Evolutionary conservation across 768 basidiomycete species (phyloP).

Genomic region (Tubosaeta brunneosetosa): DNA sequence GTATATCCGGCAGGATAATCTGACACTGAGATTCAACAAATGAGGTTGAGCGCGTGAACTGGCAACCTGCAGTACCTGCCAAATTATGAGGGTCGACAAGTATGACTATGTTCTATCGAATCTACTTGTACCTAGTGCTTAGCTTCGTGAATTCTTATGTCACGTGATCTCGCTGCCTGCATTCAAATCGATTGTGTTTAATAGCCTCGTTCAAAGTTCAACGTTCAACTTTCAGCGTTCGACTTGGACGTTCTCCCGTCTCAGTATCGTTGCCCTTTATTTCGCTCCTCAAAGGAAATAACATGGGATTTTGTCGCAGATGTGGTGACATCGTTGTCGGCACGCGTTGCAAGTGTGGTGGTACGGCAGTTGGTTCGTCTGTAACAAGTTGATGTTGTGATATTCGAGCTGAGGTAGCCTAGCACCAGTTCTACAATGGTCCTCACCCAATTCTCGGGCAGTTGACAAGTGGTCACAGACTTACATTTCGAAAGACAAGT

Average conservation of each 20-base stretch:
- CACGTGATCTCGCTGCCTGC: conserved; percentile 17
- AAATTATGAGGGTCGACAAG: conserved; percentile 20
- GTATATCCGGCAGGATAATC: not conserved
- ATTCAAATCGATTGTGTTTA: too few species aligned
- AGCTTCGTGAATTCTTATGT: not conserved
- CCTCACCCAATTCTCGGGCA: conserved; percentile 36
- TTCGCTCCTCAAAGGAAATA: not conserved
- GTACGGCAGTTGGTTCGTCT: conserved; percentile 67
- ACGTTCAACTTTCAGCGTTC: not conserved
- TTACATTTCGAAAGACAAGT: conserved; percentile 55
- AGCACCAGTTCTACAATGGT: conserved; percentile 72
- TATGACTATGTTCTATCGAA: not conserved
- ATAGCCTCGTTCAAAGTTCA: not conserved
- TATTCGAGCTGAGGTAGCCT: conserved; percentile 13
- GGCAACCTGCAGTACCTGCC: conserved; percentile 42
- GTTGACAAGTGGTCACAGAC: conserved; percentile 79
- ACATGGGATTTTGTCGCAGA: conserved; percentile 81
- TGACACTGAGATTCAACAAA: conserved; percentile 2
- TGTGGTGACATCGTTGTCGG: conserved; percentile 79
- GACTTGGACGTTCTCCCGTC: not conserved
- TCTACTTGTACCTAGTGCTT: too few species aligned
- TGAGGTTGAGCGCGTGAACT: conserved; percentile 63
- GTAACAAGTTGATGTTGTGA: conserved; percentile 2
- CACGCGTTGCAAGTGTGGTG: conserved; percentile 75
- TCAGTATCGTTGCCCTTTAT: not conserved